Conservation (phyloP, 1,284 basidiomycete genomes). For the Rhizoctonia solani region DNA sequence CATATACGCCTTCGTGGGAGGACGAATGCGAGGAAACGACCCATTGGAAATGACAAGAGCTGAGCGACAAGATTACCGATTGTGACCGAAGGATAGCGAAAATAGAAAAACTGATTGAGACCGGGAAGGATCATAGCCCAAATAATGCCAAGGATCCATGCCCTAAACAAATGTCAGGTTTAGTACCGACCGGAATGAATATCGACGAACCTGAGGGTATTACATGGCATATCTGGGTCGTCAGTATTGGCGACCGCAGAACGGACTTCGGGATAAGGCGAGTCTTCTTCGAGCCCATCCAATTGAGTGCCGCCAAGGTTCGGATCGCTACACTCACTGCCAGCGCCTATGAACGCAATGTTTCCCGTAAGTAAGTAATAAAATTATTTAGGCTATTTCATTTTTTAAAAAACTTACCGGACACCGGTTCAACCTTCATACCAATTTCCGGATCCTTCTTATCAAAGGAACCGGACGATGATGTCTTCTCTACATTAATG, state of each 20-base stretch:
- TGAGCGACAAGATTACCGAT: constrained; percentile 49
- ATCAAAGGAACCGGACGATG: constrained; percentile 1
- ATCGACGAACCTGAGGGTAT: constrained; percentile 45
- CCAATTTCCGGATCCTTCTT: constrained; percentile 22
- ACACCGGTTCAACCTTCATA: constrained; percentile 11
- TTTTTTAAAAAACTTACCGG: background rate
- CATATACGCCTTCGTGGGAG: constrained; percentile 58
- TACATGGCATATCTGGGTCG: constrained; percentile 45
- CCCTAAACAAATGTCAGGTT: constrained; percentile 29
- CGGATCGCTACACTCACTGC: constrained; percentile 42
- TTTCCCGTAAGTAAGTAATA: background rate
- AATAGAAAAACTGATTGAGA: constrained; percentile 50
- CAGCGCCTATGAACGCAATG: constrained; percentile 40
- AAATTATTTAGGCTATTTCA: background rate
- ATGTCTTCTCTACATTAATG: background rate
- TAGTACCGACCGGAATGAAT: constrained; percentile 39
- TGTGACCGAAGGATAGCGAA: constrained; percentile 45
- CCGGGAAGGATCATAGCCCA: constrained; percentile 58
- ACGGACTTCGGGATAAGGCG: constrained; percentile 51
- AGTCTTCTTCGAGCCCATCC: constrained; percentile 50
- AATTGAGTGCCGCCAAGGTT: constrained; percentile 42
- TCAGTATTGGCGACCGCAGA: constrained; percentile 48
- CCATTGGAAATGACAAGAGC: constrained; percentile 56
- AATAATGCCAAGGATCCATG: constrained; percentile 52
- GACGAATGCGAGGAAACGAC: constrained; percentile 53